Percentiles rank a stretch among this genome's conserved stretches.
phyloP scores from a whole-genome alignment of 2,329 filamentous ascomycete species.

The Didymella exigua region DNA sequence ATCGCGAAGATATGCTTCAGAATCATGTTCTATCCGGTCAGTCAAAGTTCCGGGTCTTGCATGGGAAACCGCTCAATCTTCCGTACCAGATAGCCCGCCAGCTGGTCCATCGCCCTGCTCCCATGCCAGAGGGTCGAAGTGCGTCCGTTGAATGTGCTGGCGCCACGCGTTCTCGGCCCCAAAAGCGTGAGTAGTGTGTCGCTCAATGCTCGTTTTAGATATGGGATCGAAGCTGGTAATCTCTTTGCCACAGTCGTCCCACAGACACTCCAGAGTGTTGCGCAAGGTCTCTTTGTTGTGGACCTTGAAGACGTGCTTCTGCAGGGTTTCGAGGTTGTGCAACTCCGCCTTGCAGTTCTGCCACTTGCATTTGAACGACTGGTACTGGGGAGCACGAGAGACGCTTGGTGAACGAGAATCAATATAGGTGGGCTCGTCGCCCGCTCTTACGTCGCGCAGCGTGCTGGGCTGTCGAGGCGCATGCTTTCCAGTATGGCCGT shows the following conservation, averaged over 20 bases:
- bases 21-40: slow-evolving; percentile 46
- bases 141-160: slow-evolving; percentile 58
- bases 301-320: slow-evolving; percentile 63
- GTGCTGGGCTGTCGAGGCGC: slow-evolving; percentile 32
- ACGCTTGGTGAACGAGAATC: slow-evolving; percentile 42
- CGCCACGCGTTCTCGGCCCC: slow-evolving; percentile 51
- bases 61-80: slow-evolving; percentile 19
- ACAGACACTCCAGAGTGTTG: slow-evolving; percentile 53
- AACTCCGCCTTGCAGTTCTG: slow-evolving; percentile 61
- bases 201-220: slow-evolving; percentile 31
- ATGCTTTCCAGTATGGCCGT: slow-evolving; percentile 20
- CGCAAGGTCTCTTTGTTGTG: slow-evolving; percentile 52
- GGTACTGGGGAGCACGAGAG: slow-evolving; percentile 42
- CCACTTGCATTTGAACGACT: slow-evolving; percentile 65
- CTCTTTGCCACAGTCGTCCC: slow-evolving; percentile 51
- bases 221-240: slow-evolving; percentile 28
- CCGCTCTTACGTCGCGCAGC: slow-evolving; percentile 30
- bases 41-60: slow-evolving; percentile 26
- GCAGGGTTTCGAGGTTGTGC: slow-evolving; percentile 66
- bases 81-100: slow-evolving; percentile 62
- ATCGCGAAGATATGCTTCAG: slow-evolving; percentile 57
- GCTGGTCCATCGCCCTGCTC: slow-evolving; percentile 65
- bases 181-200: slow-evolving; percentile 43
- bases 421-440: slow-evolving; percentile 30
- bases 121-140: slow-evolving; percentile 62